These are phyloP conservation scores for Ganoderma meredithae DNA, from an alignment of 1,284 basidiomycete species.

Conservation along the genomic window DNA sequence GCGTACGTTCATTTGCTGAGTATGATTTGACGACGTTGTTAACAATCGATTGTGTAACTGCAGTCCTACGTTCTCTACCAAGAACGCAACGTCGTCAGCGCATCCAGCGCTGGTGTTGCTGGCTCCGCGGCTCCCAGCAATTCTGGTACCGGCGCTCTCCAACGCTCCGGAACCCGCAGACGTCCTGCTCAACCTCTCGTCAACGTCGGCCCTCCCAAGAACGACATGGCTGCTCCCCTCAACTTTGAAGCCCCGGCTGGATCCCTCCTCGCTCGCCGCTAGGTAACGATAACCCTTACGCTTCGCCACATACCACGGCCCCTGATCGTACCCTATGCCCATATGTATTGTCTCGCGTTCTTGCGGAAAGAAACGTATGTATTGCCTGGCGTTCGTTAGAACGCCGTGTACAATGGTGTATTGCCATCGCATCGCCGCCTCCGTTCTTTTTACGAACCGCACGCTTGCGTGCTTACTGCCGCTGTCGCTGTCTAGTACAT, in stretches of 20 bases:
- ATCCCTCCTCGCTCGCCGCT: slow-evolving; percentile 61
- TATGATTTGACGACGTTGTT: slow-evolving; percentile 1
- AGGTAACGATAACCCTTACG: slow-evolving; percentile 9
- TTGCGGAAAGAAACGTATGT: not conserved
- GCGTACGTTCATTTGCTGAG: slow-evolving; percentile 56
- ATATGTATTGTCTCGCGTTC: slow-evolving; percentile 5
- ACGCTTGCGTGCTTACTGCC: not conserved
- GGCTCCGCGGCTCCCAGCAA: slow-evolving; percentile 22
- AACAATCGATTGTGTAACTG: slow-evolving; percentile 20
- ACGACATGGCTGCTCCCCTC: slow-evolving; percentile 28
- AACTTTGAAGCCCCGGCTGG: slow-evolving; percentile 66
- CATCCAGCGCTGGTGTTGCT: slow-evolving; percentile 28
- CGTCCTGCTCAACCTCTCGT: slow-evolving; percentile 51
- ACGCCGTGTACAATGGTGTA: not conserved
- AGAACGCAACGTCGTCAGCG: slow-evolving; percentile 73
- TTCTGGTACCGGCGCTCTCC: slow-evolving; percentile 40
- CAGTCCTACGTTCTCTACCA: slow-evolving; percentile 84
- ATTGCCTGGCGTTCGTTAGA: not conserved
- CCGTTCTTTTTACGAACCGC: not conserved
- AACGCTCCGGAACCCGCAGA: slow-evolving; percentile 58
- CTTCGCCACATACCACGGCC: not conserved
- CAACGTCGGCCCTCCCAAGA: slow-evolving; percentile 38
- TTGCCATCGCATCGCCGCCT: not conserved
- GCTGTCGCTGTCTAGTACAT: not conserved
- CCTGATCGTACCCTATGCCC: not conserved